phyloP scores from a whole-genome alignment of 306 rosid species.

The Quercus ilex region DNA sequence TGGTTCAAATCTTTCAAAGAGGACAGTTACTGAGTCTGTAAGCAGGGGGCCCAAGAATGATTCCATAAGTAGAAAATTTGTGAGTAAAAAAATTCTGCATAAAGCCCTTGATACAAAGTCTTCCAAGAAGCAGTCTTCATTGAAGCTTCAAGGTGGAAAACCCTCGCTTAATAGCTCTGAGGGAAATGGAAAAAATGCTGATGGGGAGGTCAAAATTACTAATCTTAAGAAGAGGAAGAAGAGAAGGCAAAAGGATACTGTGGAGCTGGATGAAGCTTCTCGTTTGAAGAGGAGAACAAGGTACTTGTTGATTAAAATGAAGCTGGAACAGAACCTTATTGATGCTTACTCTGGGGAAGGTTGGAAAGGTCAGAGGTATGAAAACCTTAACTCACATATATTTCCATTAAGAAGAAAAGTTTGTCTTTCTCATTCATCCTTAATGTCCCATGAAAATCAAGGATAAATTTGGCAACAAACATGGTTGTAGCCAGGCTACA shows the following conservation, averaged over 20 bases:
- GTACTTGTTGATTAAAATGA: constrained; percentile 75
- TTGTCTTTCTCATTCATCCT: no score
- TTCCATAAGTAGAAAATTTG: constrained; percentile 30
- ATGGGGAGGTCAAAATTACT: constrained; percentile 33
- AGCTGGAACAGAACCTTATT: constrained; percentile 87
- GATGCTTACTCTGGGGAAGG: constrained; percentile 96
- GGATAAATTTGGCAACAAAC: no score
- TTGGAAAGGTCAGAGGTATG: constrained; percentile 95
- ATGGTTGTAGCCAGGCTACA: no score
- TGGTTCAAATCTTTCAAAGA: constrained; percentile 39
- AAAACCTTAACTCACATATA: constrained; percentile 1
- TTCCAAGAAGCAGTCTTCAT: constrained; percentile 36
- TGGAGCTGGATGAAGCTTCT: constrained; percentile 66
- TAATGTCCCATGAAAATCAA: no score
- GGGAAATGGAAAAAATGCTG: constrained; percentile 29
- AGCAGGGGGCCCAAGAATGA: constrained; percentile 36
- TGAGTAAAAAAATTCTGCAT: constrained; percentile 15
- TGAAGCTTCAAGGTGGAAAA: constrained; percentile 33
- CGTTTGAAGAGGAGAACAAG: constrained; percentile 81
- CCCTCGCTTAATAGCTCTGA: constrained; percentile 22
- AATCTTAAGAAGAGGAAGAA: constrained; percentile 42
- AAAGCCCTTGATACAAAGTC: constrained; percentile 29
- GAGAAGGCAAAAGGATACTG: constrained; percentile 39
- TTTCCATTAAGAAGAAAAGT: not conserved
- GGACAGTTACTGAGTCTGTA: constrained; percentile 24